Evolutionary conservation across 495 filamentous ascomycete genomes (phyloP).

Genomic region (Viridothelium virens): DNA sequence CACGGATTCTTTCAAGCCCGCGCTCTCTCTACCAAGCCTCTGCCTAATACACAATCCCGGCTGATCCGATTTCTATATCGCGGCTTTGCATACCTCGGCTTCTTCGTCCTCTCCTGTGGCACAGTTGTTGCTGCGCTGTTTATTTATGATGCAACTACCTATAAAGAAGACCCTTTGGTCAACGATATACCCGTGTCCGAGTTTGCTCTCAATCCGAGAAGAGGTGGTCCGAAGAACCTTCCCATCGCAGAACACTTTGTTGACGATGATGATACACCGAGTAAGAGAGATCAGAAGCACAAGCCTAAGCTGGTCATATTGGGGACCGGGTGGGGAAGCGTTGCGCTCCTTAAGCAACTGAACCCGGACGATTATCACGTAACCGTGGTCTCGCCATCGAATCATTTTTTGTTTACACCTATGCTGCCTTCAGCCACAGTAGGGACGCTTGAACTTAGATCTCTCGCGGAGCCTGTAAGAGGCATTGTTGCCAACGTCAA

Average conservation of each 20-base stretch:
- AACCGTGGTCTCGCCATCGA: slow-evolving; percentile 85
- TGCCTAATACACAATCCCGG: slow-evolving; percentile 22
- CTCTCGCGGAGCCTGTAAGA: slow-evolving; percentile 85
- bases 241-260: slow-evolving; percentile 81
- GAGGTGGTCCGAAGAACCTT: slow-evolving; percentile 91
- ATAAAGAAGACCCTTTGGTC: slow-evolving; percentile 56
- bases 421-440: slow-evolving; percentile 97
- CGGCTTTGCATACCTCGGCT: slow-evolving; percentile 49
- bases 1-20: neutral
- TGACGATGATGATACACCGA: slow-evolving; percentile 73
- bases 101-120: slow-evolving; percentile 49
- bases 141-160: slow-evolving; percentile 88
- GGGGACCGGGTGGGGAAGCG: slow-evolving; percentile 91
- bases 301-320: slow-evolving; percentile 90
- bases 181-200: slow-evolving; percentile 75
- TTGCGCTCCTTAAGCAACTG: slow-evolving; percentile 83
- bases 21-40: slow-evolving; percentile 21
- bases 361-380: slow-evolving; percentile 88
- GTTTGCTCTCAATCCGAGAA: slow-evolving; percentile 68
- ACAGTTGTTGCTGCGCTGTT: slow-evolving; percentile 72
- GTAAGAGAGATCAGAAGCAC: slow-evolving; percentile 59
- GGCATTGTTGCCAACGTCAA: slow-evolving; percentile 66
- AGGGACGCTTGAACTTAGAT: slow-evolving; percentile 83
- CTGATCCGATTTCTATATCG: slow-evolving; percentile 41
- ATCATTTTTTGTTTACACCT: slow-evolving; percentile 96